Conservation (phyloP, 208 protist species). For the Leptomonas seymouri region DNA sequence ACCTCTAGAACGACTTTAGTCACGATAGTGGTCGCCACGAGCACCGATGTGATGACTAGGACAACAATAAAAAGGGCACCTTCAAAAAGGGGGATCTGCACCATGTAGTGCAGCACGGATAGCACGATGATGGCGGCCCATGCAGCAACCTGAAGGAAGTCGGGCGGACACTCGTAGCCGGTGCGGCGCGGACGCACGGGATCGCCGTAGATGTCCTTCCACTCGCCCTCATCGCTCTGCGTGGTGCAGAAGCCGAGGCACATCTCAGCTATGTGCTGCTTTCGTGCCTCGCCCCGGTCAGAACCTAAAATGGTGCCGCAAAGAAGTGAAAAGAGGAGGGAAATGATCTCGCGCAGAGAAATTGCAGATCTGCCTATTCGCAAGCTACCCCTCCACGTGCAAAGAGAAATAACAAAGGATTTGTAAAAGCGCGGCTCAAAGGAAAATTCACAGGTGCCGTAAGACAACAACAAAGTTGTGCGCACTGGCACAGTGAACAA, state of each 20-base stretch:
- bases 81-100: slow-evolving; percentile 72
- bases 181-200: slow-evolving; percentile 78
- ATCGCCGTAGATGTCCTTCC: slow-evolving; percentile 80
- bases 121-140: slow-evolving; percentile 66
- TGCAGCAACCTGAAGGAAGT: slow-evolving; percentile 69
- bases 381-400: too few species aligned
- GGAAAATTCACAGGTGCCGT: background rate
- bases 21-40: slow-evolving; percentile 36
- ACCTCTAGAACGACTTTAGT: slow-evolving; percentile 73
- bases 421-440: background rate
- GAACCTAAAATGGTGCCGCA: too few species aligned
- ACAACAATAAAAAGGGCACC: slow-evolving; percentile 45
- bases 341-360: too few species aligned
- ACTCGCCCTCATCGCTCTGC: slow-evolving; percentile 57
- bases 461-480: background rate
- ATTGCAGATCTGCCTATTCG: too few species aligned
- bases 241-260: slow-evolving; percentile 38
- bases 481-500: too few species aligned
- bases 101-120: slow-evolving; percentile 55
- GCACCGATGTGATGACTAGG: slow-evolving; percentile 48
- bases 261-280: background rate
- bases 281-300: background rate
- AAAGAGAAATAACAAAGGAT: too few species aligned
- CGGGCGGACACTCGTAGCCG: slow-evolving; percentile 77
- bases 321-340: slow-evolving; percentile 18